Percentiles rank a stretch among this genome's conserved stretches.
These are phyloP conservation scores for Diaporthe caulivora DNA, from an alignment of 2,329 filamentous ascomycete species.

Conservation along the genomic window DNA sequence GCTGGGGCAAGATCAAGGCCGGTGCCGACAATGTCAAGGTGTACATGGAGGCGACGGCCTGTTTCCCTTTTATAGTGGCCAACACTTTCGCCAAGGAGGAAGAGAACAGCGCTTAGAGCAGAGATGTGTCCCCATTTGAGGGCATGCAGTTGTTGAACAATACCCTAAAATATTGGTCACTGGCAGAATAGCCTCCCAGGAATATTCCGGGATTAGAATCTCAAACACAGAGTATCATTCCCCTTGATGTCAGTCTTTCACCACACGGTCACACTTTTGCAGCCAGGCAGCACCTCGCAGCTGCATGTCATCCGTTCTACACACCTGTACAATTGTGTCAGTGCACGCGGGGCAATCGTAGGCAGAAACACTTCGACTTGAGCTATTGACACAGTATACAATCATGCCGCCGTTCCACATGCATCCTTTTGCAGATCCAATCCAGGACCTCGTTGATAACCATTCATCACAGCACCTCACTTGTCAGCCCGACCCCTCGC, in stretches of 20 bases:
- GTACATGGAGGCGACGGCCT: conserved; percentile 74
- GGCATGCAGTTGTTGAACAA: not conserved
- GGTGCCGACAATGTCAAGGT: conserved; percentile 92
- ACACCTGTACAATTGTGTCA: not conserved
- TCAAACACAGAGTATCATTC: no score
- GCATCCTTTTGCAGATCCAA: not conserved
- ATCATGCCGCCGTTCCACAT: not conserved
- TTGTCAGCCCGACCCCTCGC: conserved; percentile 49
- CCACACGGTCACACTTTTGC: not conserved
- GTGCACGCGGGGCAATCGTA: not conserved
- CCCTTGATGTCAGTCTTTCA: no score
- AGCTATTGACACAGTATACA: not conserved
- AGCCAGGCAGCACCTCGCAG: not conserved
- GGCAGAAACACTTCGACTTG: not conserved
- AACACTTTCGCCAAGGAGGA: conserved; percentile 73
- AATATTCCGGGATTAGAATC: no score
- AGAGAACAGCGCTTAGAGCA: conserved; percentile 38
- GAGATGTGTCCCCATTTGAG: not conserved
- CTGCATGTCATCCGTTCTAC: not conserved
- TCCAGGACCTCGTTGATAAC: not conserved
- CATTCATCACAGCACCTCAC: not conserved
- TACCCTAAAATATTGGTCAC: not conserved
- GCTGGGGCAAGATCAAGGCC: conserved; percentile 97
- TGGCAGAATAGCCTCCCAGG: not conserved
- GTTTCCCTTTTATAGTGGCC: conserved; percentile 75